Base-by-base conservation (phyloP, 108 stramenopile genomes). In the Skeletonema costatum region DNA sequence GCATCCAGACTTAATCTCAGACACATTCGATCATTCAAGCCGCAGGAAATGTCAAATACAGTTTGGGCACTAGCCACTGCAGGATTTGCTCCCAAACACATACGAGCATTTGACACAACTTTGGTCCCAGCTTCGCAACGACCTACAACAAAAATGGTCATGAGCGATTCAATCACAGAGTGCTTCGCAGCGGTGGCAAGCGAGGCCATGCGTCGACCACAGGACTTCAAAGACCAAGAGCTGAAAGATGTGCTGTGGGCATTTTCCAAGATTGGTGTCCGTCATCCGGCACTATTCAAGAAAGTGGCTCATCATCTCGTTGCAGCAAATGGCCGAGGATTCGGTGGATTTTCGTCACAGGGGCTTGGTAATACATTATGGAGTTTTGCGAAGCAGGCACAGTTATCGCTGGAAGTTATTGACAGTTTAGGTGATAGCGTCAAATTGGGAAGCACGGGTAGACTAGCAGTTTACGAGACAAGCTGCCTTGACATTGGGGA, bases 161-260 rank as follows among this genome's bases (percentile, higher is more conserved):
- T 50, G 46, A 48, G 69, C 61, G 92, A 95, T 77, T 88, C 88
- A 38, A 75, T 91, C 17, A 87, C 85, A 6, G 50, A 72, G 25
- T 80, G 82, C 32, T 90, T 90, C 72, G 90, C 82, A 1, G 75
- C 89, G 12, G 90, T 87, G 25, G 81, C 90, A 3, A 64, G 70
- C 4, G 92, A 95, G 64, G 64, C 91, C 25, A 90, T 91, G 85
- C 65, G 87, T 50, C 81, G 94, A 56, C 91, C 94, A 35, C 36
- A 87, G 14, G 66, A 90, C 29, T 95, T 95, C 65, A 93, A 95
- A 67, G 68, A 85, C 30, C 94, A 95, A 83, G 92, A 95, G 61
- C 71, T 93, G 44, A 93, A 93, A 75, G 92, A 95, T 75, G 74
- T 91, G 4, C 42, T 93, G 31, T 95, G 92, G 92, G 69, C 83